Evolutionary conservation across 176 grass and related monocot species (phyloP).

Genomic region (Zea mays): DNA sequence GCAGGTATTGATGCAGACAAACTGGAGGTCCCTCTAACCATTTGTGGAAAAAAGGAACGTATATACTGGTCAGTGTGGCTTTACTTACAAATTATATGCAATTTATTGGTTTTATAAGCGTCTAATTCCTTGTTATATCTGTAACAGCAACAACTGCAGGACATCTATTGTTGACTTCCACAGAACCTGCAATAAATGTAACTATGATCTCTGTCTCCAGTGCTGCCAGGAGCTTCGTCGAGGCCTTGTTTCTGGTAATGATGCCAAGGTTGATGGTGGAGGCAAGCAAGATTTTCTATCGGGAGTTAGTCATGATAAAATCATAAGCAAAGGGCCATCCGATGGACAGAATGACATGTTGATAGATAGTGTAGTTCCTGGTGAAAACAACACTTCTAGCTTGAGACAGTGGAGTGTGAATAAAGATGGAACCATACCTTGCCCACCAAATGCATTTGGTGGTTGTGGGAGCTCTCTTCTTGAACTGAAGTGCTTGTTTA

Average conservation of each 20-base stretch:
- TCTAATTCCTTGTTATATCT: constrained; percentile 25
- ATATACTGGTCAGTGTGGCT: constrained; percentile 66
- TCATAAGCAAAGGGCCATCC: not conserved
- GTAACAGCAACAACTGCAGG: constrained; percentile 62
- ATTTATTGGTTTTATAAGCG: not conserved
- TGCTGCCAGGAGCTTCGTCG: constrained; percentile 71
- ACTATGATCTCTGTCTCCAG: constrained; percentile 66
- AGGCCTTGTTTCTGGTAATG: constrained; percentile 26
- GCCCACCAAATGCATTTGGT: constrained; percentile 58
- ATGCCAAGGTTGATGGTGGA: not conserved
- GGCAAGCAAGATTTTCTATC: constrained; percentile 21
- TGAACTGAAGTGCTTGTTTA: constrained; percentile 58
- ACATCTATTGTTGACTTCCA: constrained; percentile 89
- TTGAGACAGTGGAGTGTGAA: constrained; percentile 46
- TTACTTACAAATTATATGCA: not conserved
- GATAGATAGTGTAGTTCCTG: not conserved
- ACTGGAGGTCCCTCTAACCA: constrained; percentile 37
- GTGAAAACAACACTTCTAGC: not conserved
- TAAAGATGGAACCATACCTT: constrained; percentile 68
- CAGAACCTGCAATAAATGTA: constrained; percentile 61
- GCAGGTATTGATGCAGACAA: constrained; percentile 42
- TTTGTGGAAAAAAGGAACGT: constrained; percentile 38
- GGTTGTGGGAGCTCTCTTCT: constrained; percentile 62
- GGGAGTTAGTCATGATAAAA: not conserved
- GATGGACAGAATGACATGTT: not conserved